These are phyloP conservation scores for Fusarium armeniacum DNA, from an alignment of 2,329 filamentous ascomycete genomes.

Conservation along the genomic window DNA sequence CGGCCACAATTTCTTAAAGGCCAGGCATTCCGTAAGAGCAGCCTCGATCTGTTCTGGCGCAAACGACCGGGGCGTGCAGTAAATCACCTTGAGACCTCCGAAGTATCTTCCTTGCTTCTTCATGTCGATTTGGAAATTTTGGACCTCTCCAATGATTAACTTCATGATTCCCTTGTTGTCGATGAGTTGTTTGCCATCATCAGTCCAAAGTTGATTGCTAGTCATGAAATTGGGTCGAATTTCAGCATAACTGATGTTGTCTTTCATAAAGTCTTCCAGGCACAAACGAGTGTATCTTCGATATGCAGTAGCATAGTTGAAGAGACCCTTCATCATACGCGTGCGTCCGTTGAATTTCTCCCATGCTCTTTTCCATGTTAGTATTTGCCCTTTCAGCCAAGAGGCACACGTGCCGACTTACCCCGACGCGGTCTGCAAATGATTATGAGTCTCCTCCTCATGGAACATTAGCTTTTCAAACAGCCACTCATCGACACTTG, in stretches of 20 bases:
- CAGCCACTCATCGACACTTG: slow-evolving; percentile 67
- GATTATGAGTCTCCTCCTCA: slow-evolving; percentile 70
- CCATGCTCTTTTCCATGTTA: slow-evolving; percentile 63
- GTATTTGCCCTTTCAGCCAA: neutral
- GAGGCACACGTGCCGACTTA: slow-evolving; percentile 52
- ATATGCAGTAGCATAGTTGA: slow-evolving; percentile 76
- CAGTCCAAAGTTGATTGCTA: slow-evolving; percentile 70
- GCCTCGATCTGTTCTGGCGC: slow-evolving; percentile 59
- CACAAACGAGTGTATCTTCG: slow-evolving; percentile 70
- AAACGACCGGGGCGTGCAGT: slow-evolving; percentile 77
- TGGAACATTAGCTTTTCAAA: slow-evolving; percentile 72
- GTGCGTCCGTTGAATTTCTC: slow-evolving; percentile 77
- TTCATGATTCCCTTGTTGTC: slow-evolving; percentile 71
- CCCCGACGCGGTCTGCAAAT: slow-evolving; percentile 66
- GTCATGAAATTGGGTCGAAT: slow-evolving; percentile 78
- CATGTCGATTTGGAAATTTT: slow-evolving; percentile 59
- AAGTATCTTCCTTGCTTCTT: slow-evolving; percentile 59
- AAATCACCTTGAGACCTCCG: slow-evolving; percentile 77
- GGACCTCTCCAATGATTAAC: slow-evolving; percentile 70
- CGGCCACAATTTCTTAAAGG: slow-evolving; percentile 69
- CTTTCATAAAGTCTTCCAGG: slow-evolving; percentile 72
- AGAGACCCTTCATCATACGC: slow-evolving; percentile 78
- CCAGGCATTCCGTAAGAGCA: slow-evolving; percentile 72
- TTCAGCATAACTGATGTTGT: slow-evolving; percentile 79
- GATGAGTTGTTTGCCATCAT: slow-evolving; percentile 67